Conservation (phyloP, 805 yeast genomes). For the Ogataea henricii region DNA sequence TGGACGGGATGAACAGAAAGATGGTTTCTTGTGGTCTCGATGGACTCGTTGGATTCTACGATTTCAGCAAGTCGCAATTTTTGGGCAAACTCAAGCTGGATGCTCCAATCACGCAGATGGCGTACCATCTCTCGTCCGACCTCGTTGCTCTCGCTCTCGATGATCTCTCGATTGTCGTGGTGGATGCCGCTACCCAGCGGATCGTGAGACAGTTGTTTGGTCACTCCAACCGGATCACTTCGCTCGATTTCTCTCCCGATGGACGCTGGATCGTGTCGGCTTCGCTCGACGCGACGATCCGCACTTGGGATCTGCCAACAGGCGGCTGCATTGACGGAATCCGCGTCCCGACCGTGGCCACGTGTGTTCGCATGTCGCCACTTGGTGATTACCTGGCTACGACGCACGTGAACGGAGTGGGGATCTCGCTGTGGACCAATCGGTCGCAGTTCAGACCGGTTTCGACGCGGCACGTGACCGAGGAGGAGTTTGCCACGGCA, state of each 20-base stretch:
- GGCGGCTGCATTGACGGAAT: slow-evolving; percentile 97
- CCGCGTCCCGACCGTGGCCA: slow-evolving; percentile 73
- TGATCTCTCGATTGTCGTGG: slow-evolving; percentile 77
- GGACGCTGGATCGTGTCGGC: slow-evolving; percentile 93
- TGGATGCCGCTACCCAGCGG: slow-evolving; percentile 79
- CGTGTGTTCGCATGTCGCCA: slow-evolving; percentile 78
- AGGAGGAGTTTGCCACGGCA: slow-evolving; percentile 68
- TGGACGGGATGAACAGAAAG: slow-evolving; percentile 87
- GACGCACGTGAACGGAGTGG: slow-evolving; percentile 86
- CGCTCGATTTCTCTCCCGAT: slow-evolving; percentile 88
- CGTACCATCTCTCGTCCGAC: slow-evolving; percentile 81
- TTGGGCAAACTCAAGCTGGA: slow-evolving; percentile 67
- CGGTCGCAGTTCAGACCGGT: slow-evolving; percentile 79
- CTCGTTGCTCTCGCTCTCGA: slow-evolving; percentile 84
- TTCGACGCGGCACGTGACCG: slow-evolving; percentile 72
- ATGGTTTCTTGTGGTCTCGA: slow-evolving; percentile 89
- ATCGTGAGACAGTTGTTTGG: slow-evolving; percentile 88
- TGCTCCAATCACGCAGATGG: slow-evolving; percentile 76
- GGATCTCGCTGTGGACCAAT: slow-evolving; percentile 91
- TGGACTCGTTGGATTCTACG: slow-evolving; percentile 84
- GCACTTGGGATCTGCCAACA: slow-evolving; percentile 97
- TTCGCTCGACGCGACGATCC: slow-evolving; percentile 78
- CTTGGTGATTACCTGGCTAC: slow-evolving; percentile 91
- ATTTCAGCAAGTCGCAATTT: slow-evolving; percentile 70
- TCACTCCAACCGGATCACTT: slow-evolving; percentile 84